A percentile compares a stretch with the other conserved stretches of the same genome.
Conservation (phyloP, 2,329 filamentous ascomycete genomes). For the Penicillium corylophilum region DNA sequence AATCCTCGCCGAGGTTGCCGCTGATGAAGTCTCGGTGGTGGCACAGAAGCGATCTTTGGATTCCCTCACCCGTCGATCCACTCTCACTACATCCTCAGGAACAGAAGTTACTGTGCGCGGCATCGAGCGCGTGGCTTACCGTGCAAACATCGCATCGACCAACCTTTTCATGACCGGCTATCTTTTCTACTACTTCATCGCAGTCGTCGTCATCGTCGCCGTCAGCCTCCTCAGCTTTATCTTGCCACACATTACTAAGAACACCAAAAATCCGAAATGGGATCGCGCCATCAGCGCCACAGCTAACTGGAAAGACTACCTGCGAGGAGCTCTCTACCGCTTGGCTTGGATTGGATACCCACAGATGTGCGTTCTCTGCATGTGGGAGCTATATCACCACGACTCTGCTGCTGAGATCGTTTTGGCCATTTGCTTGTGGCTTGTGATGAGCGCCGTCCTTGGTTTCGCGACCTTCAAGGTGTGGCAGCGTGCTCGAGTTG, state of each 20-base stretch:
- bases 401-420: conserved; percentile 86
- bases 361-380: conserved; percentile 82
- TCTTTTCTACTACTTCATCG: conserved; percentile 83
- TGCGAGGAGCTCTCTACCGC: conserved; percentile 92
- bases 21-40: conserved; percentile 76
- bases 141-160: conserved; percentile 76
- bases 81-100: conserved; percentile 40
- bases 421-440: conserved; percentile 82
- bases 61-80: conserved; percentile 7
- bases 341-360: conserved; percentile 87
- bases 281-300: conserved; percentile 67
- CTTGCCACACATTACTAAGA: conserved; percentile 64
- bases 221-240: conserved; percentile 79
- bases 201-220: conserved; percentile 69
- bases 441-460: conserved; percentile 74
- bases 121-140: conserved; percentile 86
- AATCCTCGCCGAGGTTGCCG: conserved; percentile 61
- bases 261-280: conserved; percentile 76
- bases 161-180: conserved; percentile 94
- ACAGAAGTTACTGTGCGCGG: conserved; percentile 63
- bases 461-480: conserved; percentile 87
- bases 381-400: conserved; percentile 85
- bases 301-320: conserved; percentile 85
- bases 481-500: conserved; percentile 81
- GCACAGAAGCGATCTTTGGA: conserved; percentile 60